These are phyloP conservation scores for Lipomyces japonicus DNA, from an alignment of 805 yeast species.

Conservation along the genomic window DNA sequence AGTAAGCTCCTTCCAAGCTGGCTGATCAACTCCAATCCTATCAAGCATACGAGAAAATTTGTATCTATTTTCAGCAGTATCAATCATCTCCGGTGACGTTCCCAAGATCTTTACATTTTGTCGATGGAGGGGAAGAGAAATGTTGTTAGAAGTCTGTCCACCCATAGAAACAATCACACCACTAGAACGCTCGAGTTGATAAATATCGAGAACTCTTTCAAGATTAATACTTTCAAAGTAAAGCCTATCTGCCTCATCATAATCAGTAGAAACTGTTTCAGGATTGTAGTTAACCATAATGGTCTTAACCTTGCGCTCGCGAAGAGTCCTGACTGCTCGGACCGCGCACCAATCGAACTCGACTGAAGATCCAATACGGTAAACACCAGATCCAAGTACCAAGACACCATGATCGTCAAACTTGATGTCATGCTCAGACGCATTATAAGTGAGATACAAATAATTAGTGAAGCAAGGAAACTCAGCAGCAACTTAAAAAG, in stretches of 20 bases:
- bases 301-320: constrained; percentile 82
- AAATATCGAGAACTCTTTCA: constrained; percentile 91
- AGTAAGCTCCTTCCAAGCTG: constrained; percentile 97
- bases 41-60: constrained; percentile 97
- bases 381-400: constrained; percentile 97
- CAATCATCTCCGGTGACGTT: constrained; percentile 97
- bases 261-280: constrained; percentile 97
- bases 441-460: constrained; percentile 91
- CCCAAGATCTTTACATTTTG: constrained; percentile 94
- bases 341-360: constrained; percentile 99
- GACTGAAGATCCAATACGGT: constrained; percentile 97
- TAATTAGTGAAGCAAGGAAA: constrained; percentile 96
- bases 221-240: constrained; percentile 93
- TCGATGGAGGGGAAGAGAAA: constrained; percentile 87
- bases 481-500: constrained; percentile 74
- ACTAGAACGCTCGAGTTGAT: constrained; percentile 80
- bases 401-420: constrained; percentile 91
- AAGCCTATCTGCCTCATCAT: constrained; percentile 95
- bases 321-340: constrained; percentile 87
- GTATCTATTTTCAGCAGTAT: constrained; percentile 96
- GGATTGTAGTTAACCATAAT: constrained; percentile 98
- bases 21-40: constrained; percentile 94
- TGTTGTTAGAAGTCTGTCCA: constrained; percentile 97
- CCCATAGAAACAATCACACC: constrained; percentile 98
- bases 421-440: constrained; percentile 77